Evolutionary conservation across 2,329 filamentous ascomycete genomes (phyloP), one percentile per base, ranked within the genome.

Genomic region (Cladosporium sp.): DNA sequence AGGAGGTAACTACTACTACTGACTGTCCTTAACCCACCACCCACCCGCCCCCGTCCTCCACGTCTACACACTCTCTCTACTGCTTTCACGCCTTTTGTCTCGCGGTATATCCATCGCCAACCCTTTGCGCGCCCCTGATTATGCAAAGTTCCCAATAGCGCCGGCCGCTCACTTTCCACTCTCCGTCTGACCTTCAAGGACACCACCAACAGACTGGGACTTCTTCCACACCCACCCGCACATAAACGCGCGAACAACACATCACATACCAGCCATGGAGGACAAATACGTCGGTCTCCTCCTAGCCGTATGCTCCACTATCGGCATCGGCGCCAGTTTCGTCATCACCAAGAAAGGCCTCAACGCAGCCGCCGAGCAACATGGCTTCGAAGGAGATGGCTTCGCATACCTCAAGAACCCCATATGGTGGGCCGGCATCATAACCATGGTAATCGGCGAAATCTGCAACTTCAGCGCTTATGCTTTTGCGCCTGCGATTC

Each of bases 291-390:
- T 90, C 63, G 86, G 86, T 65, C 74, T 90, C 71, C 81, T 80
- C 53, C 72, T 90, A 69, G 86, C 86, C 76, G 83, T 90, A 66
- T 77, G 78, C 54, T 87, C 84, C 32, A 87, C 85, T 60, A 72
- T 88, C 65, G 85, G 84, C 57, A 90, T 90, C 71, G 86, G 85
- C 86, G 78, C 62, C 77, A 68, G 61, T 47, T 98, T 98, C 70
- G 92, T 98, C 60, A 96, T 98, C 64, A 98, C 94, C 41, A 98
- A 98, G 75, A 97, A 96, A 80, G 92, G 92, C 58, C 79, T 98
- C 60, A 89, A 91, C 69, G 87, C 95, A 70, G 88, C 90, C 56
- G 88, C 88, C 65, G 85, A 95, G 71, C 81, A 83, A 62, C 91
- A 96, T 73, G 94, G 93, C 41, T 98, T 97, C 66, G 90, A 96